A percentile compares a stretch with the other conserved stretches of the same genome.
These are phyloP conservation scores for Plasmopara halstedii DNA, from an alignment of 352 stramenopile genomes.

Conservation along the genomic window DNA sequence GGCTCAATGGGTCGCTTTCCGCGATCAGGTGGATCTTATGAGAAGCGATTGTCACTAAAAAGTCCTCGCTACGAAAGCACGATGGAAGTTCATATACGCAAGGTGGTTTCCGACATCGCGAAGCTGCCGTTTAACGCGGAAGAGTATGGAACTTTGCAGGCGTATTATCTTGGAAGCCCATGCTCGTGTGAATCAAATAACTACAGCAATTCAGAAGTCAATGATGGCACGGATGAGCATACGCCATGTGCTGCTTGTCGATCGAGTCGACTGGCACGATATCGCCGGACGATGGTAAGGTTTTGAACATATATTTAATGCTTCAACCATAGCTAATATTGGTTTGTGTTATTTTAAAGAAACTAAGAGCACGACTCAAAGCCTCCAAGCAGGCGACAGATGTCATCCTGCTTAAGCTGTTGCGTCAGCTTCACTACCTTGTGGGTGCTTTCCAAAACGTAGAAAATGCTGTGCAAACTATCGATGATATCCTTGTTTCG, in stretches of 20 bases:
- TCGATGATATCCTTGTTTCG: conserved; percentile 52
- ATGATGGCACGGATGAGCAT: conserved; percentile 21
- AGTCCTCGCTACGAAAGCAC: conserved; percentile 63
- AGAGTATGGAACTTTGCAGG: conserved; percentile 51
- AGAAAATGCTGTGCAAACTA: conserved; percentile 44
- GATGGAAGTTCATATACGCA: conserved; percentile 64
- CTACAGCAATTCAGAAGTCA: conserved; percentile 12
- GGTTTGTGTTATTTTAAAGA: no score
- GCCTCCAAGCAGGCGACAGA: conserved; percentile 28
- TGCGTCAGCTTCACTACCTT: conserved; percentile 71
- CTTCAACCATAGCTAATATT: no score
- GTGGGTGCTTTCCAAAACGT: conserved; percentile 67
- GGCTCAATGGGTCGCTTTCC: conserved; percentile 31
- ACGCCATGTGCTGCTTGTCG: conserved; percentile 29
- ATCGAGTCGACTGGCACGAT: conserved; percentile 47
- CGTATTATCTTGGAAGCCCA: conserved; percentile 47
- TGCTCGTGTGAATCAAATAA: conserved; percentile 31
- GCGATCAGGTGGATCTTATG: conserved; percentile 19
- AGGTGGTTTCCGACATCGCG: conserved; percentile 55
- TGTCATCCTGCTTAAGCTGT: conserved; percentile 37
- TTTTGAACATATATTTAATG: conserved; percentile 3
- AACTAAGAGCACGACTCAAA: conserved; percentile 39
- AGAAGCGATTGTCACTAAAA: conserved; percentile 55
- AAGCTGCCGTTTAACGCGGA: conserved; percentile 58
- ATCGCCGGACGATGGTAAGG: conserved; percentile 49